Evolutionary conservation across 2,329 filamentous ascomycete genomes (phyloP), one percentile per base, ranked within the genome.

Genomic region (Pseudogymnoascus sp.): DNA sequence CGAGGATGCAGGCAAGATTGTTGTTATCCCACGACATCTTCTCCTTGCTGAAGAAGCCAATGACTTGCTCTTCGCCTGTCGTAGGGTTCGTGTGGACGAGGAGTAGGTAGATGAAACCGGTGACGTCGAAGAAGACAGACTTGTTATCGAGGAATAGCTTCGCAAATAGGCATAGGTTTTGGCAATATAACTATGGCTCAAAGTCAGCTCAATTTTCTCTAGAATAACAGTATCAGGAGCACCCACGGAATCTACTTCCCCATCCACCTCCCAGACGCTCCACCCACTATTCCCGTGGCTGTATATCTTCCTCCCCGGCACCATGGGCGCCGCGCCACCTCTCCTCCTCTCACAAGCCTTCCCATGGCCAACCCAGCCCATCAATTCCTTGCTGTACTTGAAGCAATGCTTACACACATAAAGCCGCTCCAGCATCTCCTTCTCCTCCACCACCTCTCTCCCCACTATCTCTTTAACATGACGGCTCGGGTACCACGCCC

Each of bases 21-120:
- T 99, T 97, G 71, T 93, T 93, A 72, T 99, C 95, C 93, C 95
- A 99, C 3, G 91, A 96, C 81, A 97, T 89, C 75, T 97, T 97
- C 76, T 99, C 95, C 74, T 99, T 97, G 67, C 90, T 96, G 79
- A 97, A 99, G 81, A 97, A 97, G n/a, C 95, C 95, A 1, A 93
- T 85, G 31, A 97, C 87, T 71, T 88, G 85, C 19, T 75, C 72
- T 42, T 75, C 73, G 19, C 71, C 14, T 35, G 65, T 61, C 7
- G 63, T 62, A 35, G 64, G 53, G 61, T 8, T 67, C 7, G 86
- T 89, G 72, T 93, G 89, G 50, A 95, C 89, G 62, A 97, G 86
- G 4, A 96, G 83, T 74, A 96, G 97, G 80, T 96, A 99, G 69
- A 96, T 87, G 77, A 99, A 99, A 61, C 90, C 91, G 4, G 87